These are phyloP conservation scores for Salvia rosmarinus DNA, from an alignment of 257 asterid genomes.

Conservation along the genomic window DNA sequence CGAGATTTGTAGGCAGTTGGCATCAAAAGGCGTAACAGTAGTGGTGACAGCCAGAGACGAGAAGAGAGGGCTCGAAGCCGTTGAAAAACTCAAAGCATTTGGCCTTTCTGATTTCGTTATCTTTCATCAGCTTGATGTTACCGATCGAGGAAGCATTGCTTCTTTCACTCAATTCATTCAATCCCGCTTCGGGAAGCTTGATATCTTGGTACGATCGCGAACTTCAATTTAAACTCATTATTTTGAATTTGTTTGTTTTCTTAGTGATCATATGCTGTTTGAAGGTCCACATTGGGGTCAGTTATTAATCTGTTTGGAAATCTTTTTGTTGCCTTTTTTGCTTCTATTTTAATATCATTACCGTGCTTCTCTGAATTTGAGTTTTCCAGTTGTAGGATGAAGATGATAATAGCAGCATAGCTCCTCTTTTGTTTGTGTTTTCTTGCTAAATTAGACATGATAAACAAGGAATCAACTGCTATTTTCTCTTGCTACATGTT, in stretches of 20 bases:
- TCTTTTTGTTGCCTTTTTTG: background rate
- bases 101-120: constrained; percentile 34
- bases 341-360: no score
- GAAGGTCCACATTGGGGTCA: background rate
- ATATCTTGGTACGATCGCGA: constrained; percentile 46
- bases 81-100: constrained; percentile 40
- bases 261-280: no score
- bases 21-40: constrained; percentile 41
- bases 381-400: no score
- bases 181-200: constrained; percentile 51
- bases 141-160: constrained; percentile 40
- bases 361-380: background rate
- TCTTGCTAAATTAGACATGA: no score
- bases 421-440: no score
- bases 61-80: constrained; percentile 57
- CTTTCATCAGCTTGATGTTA: constrained; percentile 65
- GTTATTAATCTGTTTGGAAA: background rate
- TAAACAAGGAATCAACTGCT: no score
- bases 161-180: constrained; percentile 48
- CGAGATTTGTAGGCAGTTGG: no score
- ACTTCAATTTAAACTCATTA: no score
- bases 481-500: no score
- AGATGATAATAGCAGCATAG: no score
- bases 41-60: constrained; percentile 61
- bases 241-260: background rate